Percentiles rank a stretch among this genome's conserved stretches.
These are phyloP conservation scores for Aristolochia contorta DNA, from an alignment of 164 flowering plant species.

Conservation along the genomic window DNA sequence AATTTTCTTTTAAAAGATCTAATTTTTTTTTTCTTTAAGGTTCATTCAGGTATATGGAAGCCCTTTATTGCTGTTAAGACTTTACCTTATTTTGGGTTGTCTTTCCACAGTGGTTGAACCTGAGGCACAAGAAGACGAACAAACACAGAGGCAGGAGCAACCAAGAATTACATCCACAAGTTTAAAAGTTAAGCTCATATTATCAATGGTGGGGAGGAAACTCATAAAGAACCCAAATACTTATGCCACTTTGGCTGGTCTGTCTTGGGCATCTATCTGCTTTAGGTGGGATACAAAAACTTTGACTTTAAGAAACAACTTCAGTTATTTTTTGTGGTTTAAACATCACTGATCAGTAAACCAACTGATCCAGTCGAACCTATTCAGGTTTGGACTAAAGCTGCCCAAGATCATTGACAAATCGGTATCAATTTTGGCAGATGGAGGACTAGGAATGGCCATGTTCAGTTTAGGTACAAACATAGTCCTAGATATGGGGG, in stretches of 20 bases:
- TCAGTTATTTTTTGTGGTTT: background rate
- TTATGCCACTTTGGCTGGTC: conserved; percentile 52
- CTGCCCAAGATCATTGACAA: conserved; percentile 44
- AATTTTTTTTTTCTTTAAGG: no score
- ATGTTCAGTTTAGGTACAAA: conserved; percentile 82
- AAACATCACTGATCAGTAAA: background rate
- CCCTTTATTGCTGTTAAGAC: no score
- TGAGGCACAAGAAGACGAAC: conserved; percentile 27
- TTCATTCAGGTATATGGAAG: no score
- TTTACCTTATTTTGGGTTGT: background rate
- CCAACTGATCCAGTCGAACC: conserved; percentile 2
- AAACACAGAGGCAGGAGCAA: conserved; percentile 20
- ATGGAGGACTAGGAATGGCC: conserved; percentile 91
- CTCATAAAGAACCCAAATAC: conserved; percentile 73
- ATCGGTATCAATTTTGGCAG: conserved; percentile 49
- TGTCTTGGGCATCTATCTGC: conserved; percentile 60
- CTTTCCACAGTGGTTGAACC: conserved; percentile 20
- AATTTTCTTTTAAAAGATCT: no score
- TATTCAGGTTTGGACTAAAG: conserved; percentile 47
- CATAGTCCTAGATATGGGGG: background rate
- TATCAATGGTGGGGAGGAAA: conserved; percentile 51
- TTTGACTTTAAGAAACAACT: background rate
- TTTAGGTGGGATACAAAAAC: conserved; percentile 35
- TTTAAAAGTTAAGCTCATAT: conserved; percentile 25
- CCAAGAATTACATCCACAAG: conserved; percentile 15